A percentile compares a stretch with the other conserved stretches of the same genome.
Conservation (phyloP, 2,329 filamentous ascomycete species). For the Diplodia corticola region DNA sequence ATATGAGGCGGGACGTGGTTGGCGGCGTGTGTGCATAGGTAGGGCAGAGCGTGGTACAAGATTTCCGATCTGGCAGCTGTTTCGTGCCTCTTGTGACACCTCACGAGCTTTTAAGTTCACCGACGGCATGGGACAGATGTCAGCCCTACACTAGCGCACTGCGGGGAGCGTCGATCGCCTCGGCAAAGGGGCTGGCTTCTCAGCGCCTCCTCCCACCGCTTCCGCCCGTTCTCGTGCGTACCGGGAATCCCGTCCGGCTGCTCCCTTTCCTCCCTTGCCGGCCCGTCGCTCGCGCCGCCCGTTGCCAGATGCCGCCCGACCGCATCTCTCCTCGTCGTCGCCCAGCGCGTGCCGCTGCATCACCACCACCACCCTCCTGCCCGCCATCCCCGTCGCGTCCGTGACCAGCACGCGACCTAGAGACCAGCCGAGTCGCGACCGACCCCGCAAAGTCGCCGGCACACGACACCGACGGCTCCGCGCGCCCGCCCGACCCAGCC, state of each 20-base stretch:
- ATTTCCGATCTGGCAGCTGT: not conserved
- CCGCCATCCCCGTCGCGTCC: not conserved
- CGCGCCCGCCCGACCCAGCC: not conserved
- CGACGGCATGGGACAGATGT: not conserved
- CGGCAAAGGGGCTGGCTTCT: not conserved
- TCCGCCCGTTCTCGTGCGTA: constrained; percentile 9
- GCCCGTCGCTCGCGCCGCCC: not conserved
- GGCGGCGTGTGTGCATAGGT: not conserved
- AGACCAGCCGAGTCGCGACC: not conserved
- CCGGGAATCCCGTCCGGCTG: not conserved
- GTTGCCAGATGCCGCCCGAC: not conserved
- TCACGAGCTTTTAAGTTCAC: not conserved
- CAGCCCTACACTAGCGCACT: not conserved
- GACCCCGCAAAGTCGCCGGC: constrained; percentile 4
- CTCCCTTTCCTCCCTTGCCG: not conserved
- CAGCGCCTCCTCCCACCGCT: not conserved
- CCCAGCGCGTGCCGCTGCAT: not conserved
- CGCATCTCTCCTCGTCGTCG: not conserved
- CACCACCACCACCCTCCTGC: not conserved
- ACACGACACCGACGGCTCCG: not conserved
- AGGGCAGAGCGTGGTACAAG: not conserved
- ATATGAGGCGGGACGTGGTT: constrained; percentile 30
- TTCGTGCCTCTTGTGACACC: not conserved
- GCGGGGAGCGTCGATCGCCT: not conserved
- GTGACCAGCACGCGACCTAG: not conserved